Base-by-base conservation (phyloP, 2,329 filamentous ascomycete species). In the Bipolaris gigantea region DNA sequence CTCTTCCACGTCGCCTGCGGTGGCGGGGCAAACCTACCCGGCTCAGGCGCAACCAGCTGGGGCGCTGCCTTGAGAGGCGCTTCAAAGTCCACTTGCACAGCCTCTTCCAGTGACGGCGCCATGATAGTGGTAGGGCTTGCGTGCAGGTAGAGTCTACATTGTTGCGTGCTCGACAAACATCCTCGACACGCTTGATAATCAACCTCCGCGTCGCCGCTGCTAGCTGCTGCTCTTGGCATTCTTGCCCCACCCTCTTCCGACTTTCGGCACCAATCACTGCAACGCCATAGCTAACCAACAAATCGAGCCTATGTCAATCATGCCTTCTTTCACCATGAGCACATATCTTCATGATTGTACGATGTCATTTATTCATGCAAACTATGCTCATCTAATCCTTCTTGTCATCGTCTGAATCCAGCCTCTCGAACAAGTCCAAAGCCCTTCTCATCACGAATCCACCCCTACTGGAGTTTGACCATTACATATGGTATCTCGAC, bases 401-500 rank as follows among this genome's bases (percentile, higher is more conserved):
- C 25, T 48, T 15, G 25, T 34, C 16, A 18, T 19, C 18, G 33
- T 48, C 35, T 41, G 7, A n/a, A 34, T 48, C 25, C 40, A 23
- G 8, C 33, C 25, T 42, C 11, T 9, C 30, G 35, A 27, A 41
- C 23, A 19, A 47, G 35, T n/a, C 39, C 40, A 36, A 23, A 41
- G 21, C 27, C 38, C 45, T 38, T 43, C 23, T 27, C 30, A 3
- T 49, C 33, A 32, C 39, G 36, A 38, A 5, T 23, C 35, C 41
- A 15, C 25, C 49, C 53, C 45, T 64, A 79, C 66, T 81, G 79
- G 55, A 92, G 78, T 79, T 88, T 93, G 62, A 96, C 86, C 86
- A 93, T 96, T 69, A 97, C 90, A 74, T 96, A 97, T 4, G 94
- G 94, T 63, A 97, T 89, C 77, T 99, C 94, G 1, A 97, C 93